Evolutionary conservation across 192 early-diverging fungal species (phyloP).

Genomic region (Linnemannia schmuckeri): DNA sequence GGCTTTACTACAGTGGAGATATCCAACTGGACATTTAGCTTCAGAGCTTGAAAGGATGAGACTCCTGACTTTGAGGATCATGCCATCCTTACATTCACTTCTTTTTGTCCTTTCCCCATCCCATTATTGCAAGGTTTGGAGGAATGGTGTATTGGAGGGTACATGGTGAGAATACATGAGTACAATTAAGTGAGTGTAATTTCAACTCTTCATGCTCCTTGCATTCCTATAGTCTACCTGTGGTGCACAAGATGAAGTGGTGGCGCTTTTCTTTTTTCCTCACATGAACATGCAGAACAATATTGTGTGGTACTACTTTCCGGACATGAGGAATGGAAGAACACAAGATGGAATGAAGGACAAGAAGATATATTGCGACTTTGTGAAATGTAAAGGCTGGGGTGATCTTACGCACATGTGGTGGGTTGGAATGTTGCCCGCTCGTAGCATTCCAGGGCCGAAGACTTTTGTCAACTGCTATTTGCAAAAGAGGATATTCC

Average conservation of each 20-base stretch:
- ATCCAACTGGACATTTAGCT: neutral
- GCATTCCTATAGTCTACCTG: neutral
- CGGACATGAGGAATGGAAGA: neutral
- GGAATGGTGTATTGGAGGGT: neutral
- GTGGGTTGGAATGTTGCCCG: neutral
- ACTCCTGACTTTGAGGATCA: neutral
- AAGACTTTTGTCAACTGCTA: neutral
- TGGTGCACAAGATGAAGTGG: neutral
- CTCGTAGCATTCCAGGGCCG: neutral
- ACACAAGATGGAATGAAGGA: neutral
- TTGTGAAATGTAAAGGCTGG: neutral
- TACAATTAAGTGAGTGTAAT: neutral
- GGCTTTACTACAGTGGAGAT: neutral
- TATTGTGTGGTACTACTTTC: neutral
- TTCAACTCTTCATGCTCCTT: neutral
- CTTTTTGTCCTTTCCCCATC: neutral
- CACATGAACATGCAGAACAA: constrained; percentile 2
- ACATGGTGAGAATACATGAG: neutral
- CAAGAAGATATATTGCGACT: neutral
- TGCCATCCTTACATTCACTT: neutral
- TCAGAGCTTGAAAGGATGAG: neutral
- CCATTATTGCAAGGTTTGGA: neutral
- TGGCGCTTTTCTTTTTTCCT: neutral
- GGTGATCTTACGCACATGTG: neutral
- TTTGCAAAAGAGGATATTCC: too few species aligned